Evolutionary conservation across 1,284 basidiomycete species (phyloP), one percentile per base, ranked within the genome.

Genomic region (Leccinum fuscescens): DNA sequence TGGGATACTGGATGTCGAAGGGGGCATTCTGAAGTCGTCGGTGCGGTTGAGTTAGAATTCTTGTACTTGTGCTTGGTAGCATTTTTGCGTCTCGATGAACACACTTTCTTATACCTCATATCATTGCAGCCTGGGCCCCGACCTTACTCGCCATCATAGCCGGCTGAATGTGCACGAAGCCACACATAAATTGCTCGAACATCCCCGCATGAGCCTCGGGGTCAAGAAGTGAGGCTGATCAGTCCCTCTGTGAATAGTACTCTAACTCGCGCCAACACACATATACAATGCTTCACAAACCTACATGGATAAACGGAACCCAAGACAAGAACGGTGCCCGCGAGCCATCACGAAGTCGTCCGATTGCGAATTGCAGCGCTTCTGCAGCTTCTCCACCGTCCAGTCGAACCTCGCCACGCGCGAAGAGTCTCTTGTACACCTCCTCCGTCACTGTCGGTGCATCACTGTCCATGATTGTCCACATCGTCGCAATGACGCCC

Each of bases 1-100:
- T 44, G 17, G 6, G 14, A 12, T 48, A 22, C 46, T 48, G 22
- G 46, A 22, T 48, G 31, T 57, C 65, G 8, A 76, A 48, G 20
- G 46, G 17, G 3, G 46, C 3, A 22, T 48, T 48, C 6, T 48
- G 20, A 48, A 22, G 20, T 14, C 44, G 20, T 46, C 20, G 17
- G 22, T 15, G 11, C 42, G 42, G 17, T 12, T 12, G 42, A 44
- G 11, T 44, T 6, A 20, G 8, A 44, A 3, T 44, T 20, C 42
- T 20, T 44, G 17, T 44, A 20, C 9, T 22, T 22, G 22, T 22
- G 22, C 22, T 22, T 27, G 24, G 24, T 24, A 24, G 24, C 24
- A 24, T 33, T 33, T 33, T 33, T 33, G 11, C 11, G 11, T 33
- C 5, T 12, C 11, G 31, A 33, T 33, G 31, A 33, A 33, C 31